Evolutionary conservation across 176 grass and related monocot species (phyloP), one percentile per base, ranked within the genome.

Genomic region (Tuctoria greenei): DNA sequence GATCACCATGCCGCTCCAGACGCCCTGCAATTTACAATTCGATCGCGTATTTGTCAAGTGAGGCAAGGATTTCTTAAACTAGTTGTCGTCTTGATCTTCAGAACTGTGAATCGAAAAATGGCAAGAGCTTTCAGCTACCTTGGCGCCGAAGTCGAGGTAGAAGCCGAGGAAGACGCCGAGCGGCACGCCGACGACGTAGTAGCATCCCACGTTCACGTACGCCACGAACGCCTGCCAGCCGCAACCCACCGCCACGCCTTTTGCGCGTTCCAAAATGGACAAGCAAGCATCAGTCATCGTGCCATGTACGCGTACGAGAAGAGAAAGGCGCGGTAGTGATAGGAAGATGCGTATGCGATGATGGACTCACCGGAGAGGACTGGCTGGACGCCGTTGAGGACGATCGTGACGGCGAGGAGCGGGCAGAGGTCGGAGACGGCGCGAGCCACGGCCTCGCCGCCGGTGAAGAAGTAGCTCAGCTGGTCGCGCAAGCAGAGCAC

Each of bases 1-100:
- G 25, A 88, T 73, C 42, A 69, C 42, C 86, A 88, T 88, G 73
- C 86, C 86, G 41, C 67, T 44, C 86, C 86, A 88, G 36, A 88
- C 70, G 9, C 86, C 86, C 86, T 84, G 69, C 16, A 65, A 25
- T 73, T 54, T n/a, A 73, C 5, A 73, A n/a, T 7, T 25, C 20
- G 10, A 43, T 24, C 38, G 18, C 35, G 35, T 39, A 0, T 13
- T 66, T 18, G 13, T 41, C 64, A 31, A 24, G 54, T 38, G 61
- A 39, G 36, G 4, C 20, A 0, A 13, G 4, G 64, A 67, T 23
- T 60, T 6, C 13, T 14, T 31, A 6, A 60, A 27, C 0, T 27
- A 14, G 5, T 4, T 27, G 5, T 5, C 2, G 24, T 25, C 55
- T 12, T 34, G 61, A 64, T 65, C 36, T 24, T 6, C 64, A 2